Conservation (phyloP, 768 basidiomycete species). For the Coprinellus aureogranulatus region DNA sequence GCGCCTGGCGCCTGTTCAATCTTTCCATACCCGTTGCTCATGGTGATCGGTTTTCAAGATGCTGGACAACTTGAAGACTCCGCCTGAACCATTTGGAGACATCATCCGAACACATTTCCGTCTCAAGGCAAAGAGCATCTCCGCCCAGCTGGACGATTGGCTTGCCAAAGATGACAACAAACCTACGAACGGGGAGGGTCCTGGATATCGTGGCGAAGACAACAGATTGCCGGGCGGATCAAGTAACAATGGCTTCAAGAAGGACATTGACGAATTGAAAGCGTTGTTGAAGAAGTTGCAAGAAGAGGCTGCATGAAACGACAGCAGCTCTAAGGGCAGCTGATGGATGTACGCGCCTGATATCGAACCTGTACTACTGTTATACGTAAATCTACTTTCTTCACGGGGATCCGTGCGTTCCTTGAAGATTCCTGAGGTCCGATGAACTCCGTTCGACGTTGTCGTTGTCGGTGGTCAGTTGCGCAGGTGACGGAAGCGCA, state of each 20-base stretch:
- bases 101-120: constrained; percentile 90
- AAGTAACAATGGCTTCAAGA: constrained; percentile 6
- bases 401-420: not conserved
- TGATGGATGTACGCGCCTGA: not conserved
- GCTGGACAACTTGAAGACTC: constrained; percentile 77
- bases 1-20: constrained; percentile 17
- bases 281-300: constrained; percentile 1
- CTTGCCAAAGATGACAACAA: constrained; percentile 71
- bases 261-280: constrained; percentile 1
- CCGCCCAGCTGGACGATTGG: constrained; percentile 78
- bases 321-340: not conserved
- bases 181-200: constrained; percentile 55
- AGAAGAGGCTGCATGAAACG: not conserved
- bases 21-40: not conserved
- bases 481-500: not conserved
- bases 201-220: constrained; percentile 28
- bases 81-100: constrained; percentile 83
- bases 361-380: not conserved
- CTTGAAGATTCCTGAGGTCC: not conserved
- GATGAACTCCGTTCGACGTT: not conserved
- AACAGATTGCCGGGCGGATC: constrained; percentile 33
- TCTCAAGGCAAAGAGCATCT: constrained; percentile 71
- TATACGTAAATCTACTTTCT: too few relatives aligned
- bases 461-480: not conserved
- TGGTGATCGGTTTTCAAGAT: constrained; percentile 53